Evolutionary conservation across 2,329 filamentous ascomycete species (phyloP), one percentile per base, ranked within the genome.

Genomic region (Fusarium napiforme): DNA sequence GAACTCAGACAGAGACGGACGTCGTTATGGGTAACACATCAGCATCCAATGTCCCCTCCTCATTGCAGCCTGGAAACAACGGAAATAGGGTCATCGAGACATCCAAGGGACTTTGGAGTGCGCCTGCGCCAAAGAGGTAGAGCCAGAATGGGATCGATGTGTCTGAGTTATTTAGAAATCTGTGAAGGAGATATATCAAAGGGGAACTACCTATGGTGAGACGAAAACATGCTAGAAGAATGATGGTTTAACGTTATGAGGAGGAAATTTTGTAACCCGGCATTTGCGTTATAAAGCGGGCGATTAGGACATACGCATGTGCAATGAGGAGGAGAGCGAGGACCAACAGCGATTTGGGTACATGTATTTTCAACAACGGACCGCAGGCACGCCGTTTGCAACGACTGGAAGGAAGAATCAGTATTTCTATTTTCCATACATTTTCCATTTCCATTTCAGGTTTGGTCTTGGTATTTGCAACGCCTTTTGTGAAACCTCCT

Each of bases 81-180:
- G 86, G 83, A 53, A 90, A 90, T 80, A 86, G 85, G 73, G 84
- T 91, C 19, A 82, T 90, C n/a, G 89, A 92, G 81, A 91, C 89
- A 34, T 90, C 87, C 40, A 91, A 89, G 75, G 90, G 90, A 4
- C 80, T 92, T 63, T 92, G 90, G 90, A 88, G 81, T 49, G 81
- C 79, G 12, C 73, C 79, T 21, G 67, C 78, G 26, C 62, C 77
- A 56, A 77, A 77, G 56, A 75, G 79, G 60, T 81, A 75, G 71
- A 50, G 43, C 30, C 39, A 56, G 28, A 26, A 42, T 53, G 36
- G 30, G n/a, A 26, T 30, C 32, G 32, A 69, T 45, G 45, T 28
- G 23, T 36, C 26, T 23, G 34, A 34, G 26, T 11, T 42, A 30
- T 45, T 12, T 23, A 34, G 30, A 28, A 32, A 43, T 36, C 28